Percentiles rank a stretch among this genome's conserved stretches.
Conservation (phyloP, 768 basidiomycete species). For the Suillus hirtellus region DNA sequence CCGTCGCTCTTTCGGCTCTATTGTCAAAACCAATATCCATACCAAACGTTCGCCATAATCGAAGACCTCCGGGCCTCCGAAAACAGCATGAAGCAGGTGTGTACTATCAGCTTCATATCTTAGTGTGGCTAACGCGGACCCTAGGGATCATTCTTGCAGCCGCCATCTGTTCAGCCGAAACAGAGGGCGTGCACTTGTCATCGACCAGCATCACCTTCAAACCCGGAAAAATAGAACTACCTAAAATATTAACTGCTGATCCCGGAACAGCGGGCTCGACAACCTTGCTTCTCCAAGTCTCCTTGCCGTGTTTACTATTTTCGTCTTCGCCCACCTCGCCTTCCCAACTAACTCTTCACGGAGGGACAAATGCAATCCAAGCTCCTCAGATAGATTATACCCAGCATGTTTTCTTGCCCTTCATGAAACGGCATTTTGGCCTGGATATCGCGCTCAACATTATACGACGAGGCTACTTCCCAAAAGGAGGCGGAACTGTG, state of each 20-base stretch:
- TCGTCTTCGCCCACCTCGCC: constrained; percentile 30
- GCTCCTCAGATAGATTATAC: constrained; percentile 81
- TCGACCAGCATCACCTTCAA: constrained; percentile 56
- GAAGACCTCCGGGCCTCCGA: constrained; percentile 65
- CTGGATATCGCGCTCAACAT: constrained; percentile 46
- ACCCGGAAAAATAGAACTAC: constrained; percentile 46
- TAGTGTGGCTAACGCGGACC: neutral
- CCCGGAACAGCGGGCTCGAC: constrained; percentile 69
- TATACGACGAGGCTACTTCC: constrained; percentile 65
- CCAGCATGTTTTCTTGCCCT: constrained; percentile 65
- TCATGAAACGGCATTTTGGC: constrained; percentile 58
- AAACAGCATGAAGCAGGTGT: constrained; percentile 72
- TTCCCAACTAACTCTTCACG: constrained; percentile 56
- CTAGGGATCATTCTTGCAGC: constrained; percentile 68
- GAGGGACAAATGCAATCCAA: constrained; percentile 70
- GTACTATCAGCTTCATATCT: neutral
- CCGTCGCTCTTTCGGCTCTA: constrained; percentile 65
- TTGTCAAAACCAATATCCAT: constrained; percentile 61
- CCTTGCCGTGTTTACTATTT: constrained; percentile 70
- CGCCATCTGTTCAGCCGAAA: constrained; percentile 54
- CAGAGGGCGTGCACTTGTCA: constrained; percentile 53
- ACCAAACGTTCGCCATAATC: constrained; percentile 56
- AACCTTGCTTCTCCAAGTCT: constrained; percentile 68
- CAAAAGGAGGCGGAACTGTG: constrained; percentile 71
- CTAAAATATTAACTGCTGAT: constrained; percentile 46